Base-by-base conservation (phyloP, 106 monocot genomes). In the Alisma plantagoaquatica region DNA sequence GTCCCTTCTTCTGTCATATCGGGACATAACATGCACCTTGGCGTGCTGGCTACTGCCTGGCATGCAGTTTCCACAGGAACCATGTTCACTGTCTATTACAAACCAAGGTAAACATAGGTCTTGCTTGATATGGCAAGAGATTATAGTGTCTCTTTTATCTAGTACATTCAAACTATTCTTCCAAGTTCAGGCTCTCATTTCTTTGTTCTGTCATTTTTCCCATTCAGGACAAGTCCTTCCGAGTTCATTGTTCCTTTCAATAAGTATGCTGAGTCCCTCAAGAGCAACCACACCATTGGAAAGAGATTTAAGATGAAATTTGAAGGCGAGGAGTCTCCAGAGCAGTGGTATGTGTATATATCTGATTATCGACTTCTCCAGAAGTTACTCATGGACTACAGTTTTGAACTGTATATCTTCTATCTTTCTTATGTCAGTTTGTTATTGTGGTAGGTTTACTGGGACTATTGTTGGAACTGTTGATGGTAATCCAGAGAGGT, bases 341-440 rank as follows among this genome's bases (percentile, higher is more conserved):
- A 90, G 45, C 90, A 84, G 56, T 84, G 90, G 90, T 90, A 74
- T 54, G n/a, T n/a, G n/a, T n/a, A n/a, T n/a, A n/a, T n/a, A n/a
- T n/a, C n/a, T n/a, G n/a, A n/a, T n/a, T n/a, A n/a, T n/a, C n/a
- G n/a, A n/a, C n/a, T n/a, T n/a, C n/a, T n/a, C n/a, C n/a, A n/a
- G n/a, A n/a, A n/a, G n/a, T n/a, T n/a, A n/a, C n/a, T n/a, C n/a
- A n/a, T n/a, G n/a, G n/a, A n/a, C n/a, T n/a, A n/a, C n/a, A n/a
- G n/a, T n/a, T n/a, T n/a, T n/a, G n/a, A n/a, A n/a, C n/a, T n/a
- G n/a, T n/a, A n/a, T n/a, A n/a, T n/a, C n/a, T n/a, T n/a, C n/a
- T n/a, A n/a, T n/a, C n/a, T n/a, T n/a, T n/a, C n/a, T n/a, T n/a
- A n/a, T n/a, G n/a, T n/a, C n/a, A n/a, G n/a, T n/a, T n/a, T n/a